Evolutionary conservation across 805 yeast species (phyloP).

Genomic region (Suhomyces emberorum): DNA sequence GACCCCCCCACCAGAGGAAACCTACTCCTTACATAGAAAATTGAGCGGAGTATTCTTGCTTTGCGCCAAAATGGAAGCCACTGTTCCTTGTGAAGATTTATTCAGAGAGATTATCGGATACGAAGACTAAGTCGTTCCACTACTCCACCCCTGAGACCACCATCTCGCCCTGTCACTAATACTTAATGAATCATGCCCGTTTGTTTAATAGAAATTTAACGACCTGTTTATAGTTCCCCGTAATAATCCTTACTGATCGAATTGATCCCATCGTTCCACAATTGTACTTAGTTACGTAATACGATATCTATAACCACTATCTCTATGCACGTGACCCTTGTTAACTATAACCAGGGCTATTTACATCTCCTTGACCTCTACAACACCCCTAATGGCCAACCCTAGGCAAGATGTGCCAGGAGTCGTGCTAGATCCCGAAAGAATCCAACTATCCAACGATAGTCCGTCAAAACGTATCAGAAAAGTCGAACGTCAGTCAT

Average conservation of each 20-base stretch:
- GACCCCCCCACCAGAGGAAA: slow-evolving; percentile 98
- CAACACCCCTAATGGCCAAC: neutral
- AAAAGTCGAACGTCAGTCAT: slow-evolving; percentile 14
- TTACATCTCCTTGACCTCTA: neutral
- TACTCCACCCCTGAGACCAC: no score
- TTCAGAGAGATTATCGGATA: slow-evolving; percentile 74
- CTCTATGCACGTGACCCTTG: neutral
- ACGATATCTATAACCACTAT: no score
- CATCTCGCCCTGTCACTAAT: neutral
- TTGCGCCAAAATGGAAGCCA: slow-evolving; percentile 81
- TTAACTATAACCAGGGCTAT: neutral
- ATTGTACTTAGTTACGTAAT: no score
- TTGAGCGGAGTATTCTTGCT: slow-evolving; percentile 90
- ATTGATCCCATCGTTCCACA: no score
- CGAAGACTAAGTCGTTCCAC: slow-evolving; percentile 16
- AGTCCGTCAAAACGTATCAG: neutral
- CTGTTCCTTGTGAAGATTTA: slow-evolving; percentile 74
- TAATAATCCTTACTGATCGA: no score
- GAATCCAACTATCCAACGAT: neutral
- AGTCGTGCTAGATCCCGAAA: no score
- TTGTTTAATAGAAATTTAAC: neutral
- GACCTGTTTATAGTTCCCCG: neutral
- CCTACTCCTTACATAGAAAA: slow-evolving; percentile 93
- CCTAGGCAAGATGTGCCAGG: neutral
- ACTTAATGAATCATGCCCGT: slow-evolving; percentile 5